Conservation (phyloP, 108 stramenopile species). For the Bacterosira constricta region DNA sequence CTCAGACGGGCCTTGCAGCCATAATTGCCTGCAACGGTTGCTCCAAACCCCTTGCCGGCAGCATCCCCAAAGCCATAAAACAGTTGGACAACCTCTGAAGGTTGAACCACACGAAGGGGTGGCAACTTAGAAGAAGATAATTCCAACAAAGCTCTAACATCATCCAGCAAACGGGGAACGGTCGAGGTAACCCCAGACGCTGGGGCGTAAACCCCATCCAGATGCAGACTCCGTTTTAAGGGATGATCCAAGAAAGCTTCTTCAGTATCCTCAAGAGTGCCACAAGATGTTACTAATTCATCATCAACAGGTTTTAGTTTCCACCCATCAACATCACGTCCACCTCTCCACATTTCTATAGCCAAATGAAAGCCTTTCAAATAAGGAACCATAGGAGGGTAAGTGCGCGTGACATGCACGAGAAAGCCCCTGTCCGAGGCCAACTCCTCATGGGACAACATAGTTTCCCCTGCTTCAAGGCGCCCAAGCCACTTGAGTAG, state of each 20-base stretch:
- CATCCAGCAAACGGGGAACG: conserved; percentile 29
- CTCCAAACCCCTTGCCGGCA: conserved; percentile 33
- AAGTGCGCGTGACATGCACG: conserved; percentile 43
- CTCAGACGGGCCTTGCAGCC: neutral
- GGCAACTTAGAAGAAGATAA: neutral
- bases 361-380: conserved; percentile 55
- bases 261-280: conserved; percentile 3
- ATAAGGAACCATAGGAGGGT: conserved; percentile 43
- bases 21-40: neutral
- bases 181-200: conserved; percentile 3
- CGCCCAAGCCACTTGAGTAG: conserved; percentile 8
- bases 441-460: conserved; percentile 28
- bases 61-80: conserved; percentile 47
- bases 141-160: conserved; percentile 13
- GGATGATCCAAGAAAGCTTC: neutral
- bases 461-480: too few relatives aligned
- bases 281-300: neutral
- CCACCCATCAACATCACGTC: conserved; percentile 54
- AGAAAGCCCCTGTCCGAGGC: conserved; percentile 43
- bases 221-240: neutral
- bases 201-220: neutral
- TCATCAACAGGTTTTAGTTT: too few relatives aligned
- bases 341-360: conserved; percentile 35
- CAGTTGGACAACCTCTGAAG: neutral
- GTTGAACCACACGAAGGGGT: neutral